These are phyloP conservation scores for Suillus ampliporus DNA, from an alignment of 768 basidiomycete species.

Conservation along the genomic window DNA sequence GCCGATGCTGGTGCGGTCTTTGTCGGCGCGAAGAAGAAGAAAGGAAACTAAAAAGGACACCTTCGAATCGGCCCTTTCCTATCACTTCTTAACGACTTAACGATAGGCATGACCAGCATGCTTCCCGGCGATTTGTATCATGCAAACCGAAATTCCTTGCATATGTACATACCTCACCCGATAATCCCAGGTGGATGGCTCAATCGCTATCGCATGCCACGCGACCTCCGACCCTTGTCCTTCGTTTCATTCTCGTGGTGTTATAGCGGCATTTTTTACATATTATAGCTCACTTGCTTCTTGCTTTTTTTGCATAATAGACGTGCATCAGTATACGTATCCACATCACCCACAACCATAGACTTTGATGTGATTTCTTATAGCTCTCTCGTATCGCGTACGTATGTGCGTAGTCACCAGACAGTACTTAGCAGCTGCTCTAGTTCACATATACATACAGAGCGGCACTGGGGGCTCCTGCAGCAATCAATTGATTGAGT, in stretches of 20 bases:
- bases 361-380: conserved; percentile 1
- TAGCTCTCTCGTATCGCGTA: background rate
- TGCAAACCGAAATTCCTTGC: background rate
- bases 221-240: conserved; percentile 1
- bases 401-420: background rate
- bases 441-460: background rate
- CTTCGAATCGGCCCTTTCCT: background rate
- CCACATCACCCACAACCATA: background rate
- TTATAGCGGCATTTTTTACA: background rate
- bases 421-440: background rate
- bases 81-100: conserved; percentile 5
- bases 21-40: conserved; percentile 58
- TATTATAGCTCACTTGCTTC: conserved; percentile 1
- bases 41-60: background rate
- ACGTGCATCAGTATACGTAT: background rate
- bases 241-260: conserved; percentile 2
- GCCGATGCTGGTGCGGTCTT: conserved; percentile 62
- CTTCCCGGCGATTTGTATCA: background rate
- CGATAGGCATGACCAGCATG: conserved; percentile 5
- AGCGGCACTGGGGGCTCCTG: background rate
- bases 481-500: background rate
- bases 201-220: conserved; percentile 2
- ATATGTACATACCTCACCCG: conserved; percentile 6
- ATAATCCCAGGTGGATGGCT: conserved; percentile 1
- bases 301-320: background rate